Evolutionary conservation across 2,329 filamentous ascomycete genomes (phyloP), one percentile per base, ranked within the genome.

Genomic region (Aspergillus sergii): DNA sequence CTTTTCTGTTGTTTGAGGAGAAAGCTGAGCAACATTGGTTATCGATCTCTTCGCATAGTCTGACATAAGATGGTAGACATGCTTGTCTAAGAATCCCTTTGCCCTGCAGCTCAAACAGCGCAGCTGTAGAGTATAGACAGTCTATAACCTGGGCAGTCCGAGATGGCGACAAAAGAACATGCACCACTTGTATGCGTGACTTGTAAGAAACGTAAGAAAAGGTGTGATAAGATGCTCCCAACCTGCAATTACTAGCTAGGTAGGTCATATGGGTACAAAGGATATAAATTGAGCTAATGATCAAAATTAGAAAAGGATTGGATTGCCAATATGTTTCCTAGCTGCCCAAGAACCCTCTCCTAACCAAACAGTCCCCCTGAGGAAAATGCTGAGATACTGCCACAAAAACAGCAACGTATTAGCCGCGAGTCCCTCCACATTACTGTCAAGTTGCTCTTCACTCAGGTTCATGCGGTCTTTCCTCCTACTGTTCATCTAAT

Each of bases 401-500:
- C 46, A 16, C 23, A 28, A 9, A 50, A 6, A 4, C 46, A 14
- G 46, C 46, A 28, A 28, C 23, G 3, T 50, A 28, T 50, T 19
- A 48, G 54, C 19, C 16, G 19, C 12, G 23, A 14, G 41, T 64
- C 68, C 1, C 63, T 74, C 10, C 72, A 74, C 59, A 26, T 75
- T 10, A 53, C 66, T 12, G 63, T 66, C 14, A 74, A 69, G 57
- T 66, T 69, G 1, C 64, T 76, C 16, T 68, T 74, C 16, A 64
- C 68, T 2, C 70, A 73, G 26, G 67, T 67, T 1, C 72, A 75
- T 21, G 64, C 65, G 14, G 58, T 64, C 7, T 65, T 57, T 50
- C 62, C 67, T 12, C 66, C 68, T 11, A 68, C 68, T 0, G 23
- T 70, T 8, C 62, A 66, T 53, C 65, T 76, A 21, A 69, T 75